A percentile compares a stretch with the other conserved stretches of the same genome.
phyloP scores from a whole-genome alignment of 2,329 filamentous ascomycete species.

The Claviceps africana region DNA sequence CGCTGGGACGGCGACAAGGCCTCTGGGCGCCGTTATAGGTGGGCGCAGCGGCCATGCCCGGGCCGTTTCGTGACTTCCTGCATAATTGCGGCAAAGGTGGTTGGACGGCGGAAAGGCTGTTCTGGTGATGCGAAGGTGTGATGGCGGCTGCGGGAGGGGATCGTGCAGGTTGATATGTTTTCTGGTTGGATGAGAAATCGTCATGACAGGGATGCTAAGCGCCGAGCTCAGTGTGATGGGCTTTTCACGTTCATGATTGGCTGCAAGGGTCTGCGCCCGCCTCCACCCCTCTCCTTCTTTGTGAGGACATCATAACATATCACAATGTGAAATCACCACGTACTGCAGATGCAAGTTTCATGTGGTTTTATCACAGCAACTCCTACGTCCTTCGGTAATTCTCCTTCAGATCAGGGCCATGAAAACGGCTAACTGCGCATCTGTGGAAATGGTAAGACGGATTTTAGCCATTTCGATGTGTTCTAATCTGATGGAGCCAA shows the following conservation, averaged over 20 bases:
- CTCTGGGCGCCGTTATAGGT: constrained; percentile 4
- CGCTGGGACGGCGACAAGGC: too few relatives aligned
- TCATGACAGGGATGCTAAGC: constrained; percentile 25
- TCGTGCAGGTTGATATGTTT: constrained; percentile 5
- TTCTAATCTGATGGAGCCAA: too few relatives aligned
- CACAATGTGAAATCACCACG: background rate
- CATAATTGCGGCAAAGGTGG: constrained; percentile 1
- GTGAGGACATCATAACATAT: background rate
- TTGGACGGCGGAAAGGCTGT: background rate
- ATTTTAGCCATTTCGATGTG: background rate
- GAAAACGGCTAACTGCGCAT: background rate
- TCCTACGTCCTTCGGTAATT: background rate
- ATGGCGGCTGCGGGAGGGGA: constrained; percentile 7
- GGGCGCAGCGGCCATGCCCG: background rate
- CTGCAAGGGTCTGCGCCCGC: background rate
- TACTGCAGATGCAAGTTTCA: background rate
- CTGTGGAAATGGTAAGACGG: background rate
- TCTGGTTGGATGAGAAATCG: constrained; percentile 27
- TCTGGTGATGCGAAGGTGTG: constrained; percentile 2
- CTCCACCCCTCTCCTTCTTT: background rate
- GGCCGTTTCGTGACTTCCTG: background rate
- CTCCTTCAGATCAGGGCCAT: too few relatives aligned
- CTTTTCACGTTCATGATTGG: constrained; percentile 3
- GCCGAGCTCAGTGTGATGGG: constrained; percentile 14
- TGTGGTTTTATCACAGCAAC: background rate